Evolutionary conservation across 257 asterid genomes (phyloP).

Genomic region (Solanum neorickii): DNA sequence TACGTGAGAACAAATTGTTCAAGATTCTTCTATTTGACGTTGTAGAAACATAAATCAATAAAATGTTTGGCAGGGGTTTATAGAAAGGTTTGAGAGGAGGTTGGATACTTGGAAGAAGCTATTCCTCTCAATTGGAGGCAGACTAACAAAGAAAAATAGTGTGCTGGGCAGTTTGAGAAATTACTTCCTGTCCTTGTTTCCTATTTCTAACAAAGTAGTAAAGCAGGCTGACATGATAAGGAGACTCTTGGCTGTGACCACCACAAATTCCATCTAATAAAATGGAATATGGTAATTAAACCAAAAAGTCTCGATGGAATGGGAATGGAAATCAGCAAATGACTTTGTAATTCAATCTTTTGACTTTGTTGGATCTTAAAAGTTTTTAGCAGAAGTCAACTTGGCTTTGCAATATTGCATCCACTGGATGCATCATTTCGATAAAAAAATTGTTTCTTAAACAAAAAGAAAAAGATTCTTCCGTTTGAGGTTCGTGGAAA

Average conservation of each 20-base stretch:
- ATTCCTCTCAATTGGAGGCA: not conserved
- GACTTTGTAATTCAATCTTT: not conserved
- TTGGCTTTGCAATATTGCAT: not conserved
- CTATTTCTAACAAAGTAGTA: not conserved
- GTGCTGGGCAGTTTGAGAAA: not conserved
- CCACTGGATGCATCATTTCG: not conserved
- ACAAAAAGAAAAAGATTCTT: not conserved
- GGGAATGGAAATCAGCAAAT: not conserved
- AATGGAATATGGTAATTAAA: not conserved
- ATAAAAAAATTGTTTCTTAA: not conserved
- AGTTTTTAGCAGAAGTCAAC: not conserved
- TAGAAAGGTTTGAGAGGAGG: not conserved
- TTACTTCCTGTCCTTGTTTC: not conserved
- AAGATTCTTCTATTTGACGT: not conserved
- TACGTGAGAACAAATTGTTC: not conserved
- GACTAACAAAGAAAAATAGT: not conserved
- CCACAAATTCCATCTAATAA: not conserved
- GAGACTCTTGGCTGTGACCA: not conserved
- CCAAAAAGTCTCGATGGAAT: not conserved
- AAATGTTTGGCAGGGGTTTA: not conserved
- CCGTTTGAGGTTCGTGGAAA: not conserved
- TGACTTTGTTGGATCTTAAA: not conserved
- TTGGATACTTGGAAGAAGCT: not conserved
- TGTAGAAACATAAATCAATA: not conserved
- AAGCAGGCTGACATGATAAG: not conserved